Evolutionary conservation across 148 eudicot species (phyloP), one percentile per base, ranked within the genome.

Genomic region (Vaccinium darrowii): DNA sequence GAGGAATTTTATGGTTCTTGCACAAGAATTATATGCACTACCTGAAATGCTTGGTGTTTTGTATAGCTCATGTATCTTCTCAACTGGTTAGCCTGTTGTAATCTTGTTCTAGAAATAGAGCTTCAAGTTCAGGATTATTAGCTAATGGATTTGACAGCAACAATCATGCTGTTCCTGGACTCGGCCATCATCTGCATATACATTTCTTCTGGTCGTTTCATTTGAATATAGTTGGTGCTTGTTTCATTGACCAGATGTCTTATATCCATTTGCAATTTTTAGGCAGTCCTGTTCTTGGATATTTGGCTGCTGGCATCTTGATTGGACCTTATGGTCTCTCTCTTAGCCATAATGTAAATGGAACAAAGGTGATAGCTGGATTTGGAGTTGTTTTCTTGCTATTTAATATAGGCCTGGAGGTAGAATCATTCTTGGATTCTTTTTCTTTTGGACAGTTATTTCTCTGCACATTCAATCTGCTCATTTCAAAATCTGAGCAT

Each of bases 251-350:
- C 52, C 19, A 16, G 8, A 8, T 83, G 53, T 47, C 36, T 56
- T 81, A 57, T 77, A 67, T 88, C 49, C 84, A 82, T 62, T 67
- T 86, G 82, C 83, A 30, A 1, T 30, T 30, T 1, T 30, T 30
- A 30, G 33, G 33, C 33, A 30, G 33, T 30, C 33, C 1, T 30
- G 33, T 30, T 30, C 33, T 30, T 30, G 33, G 33, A 30, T 30
- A 30, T 30, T 30, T 30, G 33, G 33, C 1, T 30, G 33, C 33
- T 30, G 33, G 1, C 33, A 30, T 30, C 33, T 30, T 30, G 33
- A 30, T 30, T 30, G 33, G 33, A 30, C 33, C 33, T 30, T 30
- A 30, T 30, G 33, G 33, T 30, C 33, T 30, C 33, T 30, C 33
- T 30, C 1, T 30, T 30, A 1, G 1, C 0, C 33, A 30, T 30